These are phyloP conservation scores for Haplosporangium gracile DNA, from an alignment of 192 early-diverging fungal species.

Conservation along the genomic window DNA sequence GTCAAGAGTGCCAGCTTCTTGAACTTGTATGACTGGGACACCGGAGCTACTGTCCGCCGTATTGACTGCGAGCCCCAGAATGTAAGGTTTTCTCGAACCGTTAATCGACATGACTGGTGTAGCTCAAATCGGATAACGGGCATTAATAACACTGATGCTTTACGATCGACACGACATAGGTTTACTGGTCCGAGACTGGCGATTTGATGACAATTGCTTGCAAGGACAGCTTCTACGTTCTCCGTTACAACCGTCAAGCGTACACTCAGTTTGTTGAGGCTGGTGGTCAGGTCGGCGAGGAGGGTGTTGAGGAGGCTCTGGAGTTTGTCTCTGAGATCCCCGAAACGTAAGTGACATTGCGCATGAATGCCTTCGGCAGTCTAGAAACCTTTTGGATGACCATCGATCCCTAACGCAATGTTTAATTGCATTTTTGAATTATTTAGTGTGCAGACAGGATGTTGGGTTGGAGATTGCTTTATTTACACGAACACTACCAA, in stretches of 20 bases:
- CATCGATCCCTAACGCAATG: not conserved
- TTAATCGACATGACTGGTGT: not conserved
- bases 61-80: constrained; percentile 92
- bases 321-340: constrained; percentile 95
- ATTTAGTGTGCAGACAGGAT: constrained; percentile 89
- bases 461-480: constrained; percentile 99
- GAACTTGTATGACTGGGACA: constrained; percentile 99
- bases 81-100: constrained; percentile 46
- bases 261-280: constrained; percentile 80
- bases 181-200: constrained; percentile 97
- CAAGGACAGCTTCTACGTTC: constrained; percentile 94
- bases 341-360: constrained; percentile 71
- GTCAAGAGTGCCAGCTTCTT: constrained; percentile 87
- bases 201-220: constrained; percentile 93
- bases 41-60: constrained; percentile 88
- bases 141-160: not conserved
- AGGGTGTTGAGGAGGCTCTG: constrained; percentile 96
- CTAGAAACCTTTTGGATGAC: not conserved
- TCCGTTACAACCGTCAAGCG: constrained; percentile 93
- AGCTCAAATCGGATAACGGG: not conserved
- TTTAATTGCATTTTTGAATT: not conserved
- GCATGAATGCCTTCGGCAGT: not conserved
- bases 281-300: constrained; percentile 82
- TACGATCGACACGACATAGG: constrained; percentile 30
- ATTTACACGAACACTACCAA: constrained; percentile 95